phyloP scores from a whole-genome alignment of 2,329 filamentous ascomycete genomes.

The Colletotrichum lindemuthianum region DNA sequence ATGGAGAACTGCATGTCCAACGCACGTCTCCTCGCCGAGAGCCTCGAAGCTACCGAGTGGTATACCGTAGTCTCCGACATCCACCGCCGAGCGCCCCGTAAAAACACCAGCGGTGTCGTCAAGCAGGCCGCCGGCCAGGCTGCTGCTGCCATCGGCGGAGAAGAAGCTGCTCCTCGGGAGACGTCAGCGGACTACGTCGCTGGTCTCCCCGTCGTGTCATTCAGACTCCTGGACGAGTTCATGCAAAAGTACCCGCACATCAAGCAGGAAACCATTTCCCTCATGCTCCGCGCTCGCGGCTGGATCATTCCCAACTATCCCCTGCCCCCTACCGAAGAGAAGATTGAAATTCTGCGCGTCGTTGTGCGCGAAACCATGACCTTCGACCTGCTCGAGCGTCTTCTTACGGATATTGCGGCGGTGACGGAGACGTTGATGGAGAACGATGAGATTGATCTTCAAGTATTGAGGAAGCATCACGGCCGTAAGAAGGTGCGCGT shows the following conservation, averaged over 20 bases:
- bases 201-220: slow-evolving; percentile 75
- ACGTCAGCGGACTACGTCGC: slow-evolving; percentile 70
- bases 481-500: slow-evolving; percentile 15
- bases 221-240: slow-evolving; percentile 70
- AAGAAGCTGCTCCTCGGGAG: slow-evolving; percentile 44
- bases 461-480: slow-evolving; percentile 33
- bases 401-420: slow-evolving; percentile 68
- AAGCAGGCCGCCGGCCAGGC: slow-evolving; percentile 41
- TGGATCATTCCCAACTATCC: slow-evolving; percentile 80
- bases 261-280: slow-evolving; percentile 71
- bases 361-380: slow-evolving; percentile 75
- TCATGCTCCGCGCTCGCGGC: slow-evolving; percentile 71
- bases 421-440: slow-evolving; percentile 70
- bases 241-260: slow-evolving; percentile 69
- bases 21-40: slow-evolving; percentile 70
- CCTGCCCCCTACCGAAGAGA: slow-evolving; percentile 69
- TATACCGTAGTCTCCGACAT: slow-evolving; percentile 73
- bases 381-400: slow-evolving; percentile 72
- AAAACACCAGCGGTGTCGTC: slow-evolving; percentile 17
- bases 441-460: slow-evolving; percentile 37
- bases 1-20: slow-evolving; percentile 76
- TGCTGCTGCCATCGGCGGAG: slow-evolving; percentile 51
- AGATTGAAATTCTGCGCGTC: slow-evolving; percentile 73
- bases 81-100: slow-evolving; percentile 63
- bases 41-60: slow-evolving; percentile 73